Evolutionary conservation across 2,329 filamentous ascomycete species (phyloP).

Genomic region (Fusarium phyllophilum): DNA sequence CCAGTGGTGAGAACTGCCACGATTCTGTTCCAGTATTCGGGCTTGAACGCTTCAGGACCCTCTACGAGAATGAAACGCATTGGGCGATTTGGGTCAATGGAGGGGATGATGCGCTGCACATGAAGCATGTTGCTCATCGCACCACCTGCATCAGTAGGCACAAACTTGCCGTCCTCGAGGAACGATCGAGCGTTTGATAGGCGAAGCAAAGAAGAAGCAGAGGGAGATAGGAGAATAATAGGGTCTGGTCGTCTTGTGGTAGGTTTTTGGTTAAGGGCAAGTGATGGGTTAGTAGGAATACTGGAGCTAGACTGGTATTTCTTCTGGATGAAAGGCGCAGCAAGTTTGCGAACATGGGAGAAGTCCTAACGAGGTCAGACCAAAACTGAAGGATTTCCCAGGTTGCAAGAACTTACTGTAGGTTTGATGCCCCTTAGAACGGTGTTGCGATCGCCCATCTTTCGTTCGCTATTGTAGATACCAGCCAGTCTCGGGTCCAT

Average conservation of each 20-base stretch:
- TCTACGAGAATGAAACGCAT: slow-evolving; percentile 97
- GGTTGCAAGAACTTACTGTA: slow-evolving; percentile 67
- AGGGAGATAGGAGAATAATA: slow-evolving; percentile 96
- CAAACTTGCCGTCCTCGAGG: slow-evolving; percentile 84
- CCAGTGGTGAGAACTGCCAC: slow-evolving; percentile 98
- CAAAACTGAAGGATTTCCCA: neutral
- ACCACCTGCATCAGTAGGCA: slow-evolving; percentile 76
- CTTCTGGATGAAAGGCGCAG: slow-evolving; percentile 77
- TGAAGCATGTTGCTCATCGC: slow-evolving; percentile 84
- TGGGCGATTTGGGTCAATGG: slow-evolving; percentile 74
- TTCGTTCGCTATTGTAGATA: slow-evolving; percentile 91
- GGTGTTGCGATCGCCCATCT: slow-evolving; percentile 92
- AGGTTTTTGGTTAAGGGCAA: slow-evolving; percentile 65
- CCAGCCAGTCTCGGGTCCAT: slow-evolving; percentile 84
- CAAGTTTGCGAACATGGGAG: slow-evolving; percentile 88
- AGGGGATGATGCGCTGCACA: slow-evolving; percentile 79
- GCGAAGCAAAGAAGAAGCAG: slow-evolving; percentile 91
- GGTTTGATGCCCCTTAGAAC: slow-evolving; percentile 87
- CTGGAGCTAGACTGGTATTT: slow-evolving; percentile 58
- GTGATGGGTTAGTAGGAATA: slow-evolving; percentile 55
- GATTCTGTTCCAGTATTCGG: slow-evolving; percentile 95
- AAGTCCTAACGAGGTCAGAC: slow-evolving; percentile 75
- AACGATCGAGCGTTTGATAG: slow-evolving; percentile 97
- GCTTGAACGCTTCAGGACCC: slow-evolving; percentile 92
- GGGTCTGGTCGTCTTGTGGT: slow-evolving; percentile 72